Evolutionary conservation across 306 rosid species (phyloP).

Genomic region (Cucurbita pepo): DNA sequence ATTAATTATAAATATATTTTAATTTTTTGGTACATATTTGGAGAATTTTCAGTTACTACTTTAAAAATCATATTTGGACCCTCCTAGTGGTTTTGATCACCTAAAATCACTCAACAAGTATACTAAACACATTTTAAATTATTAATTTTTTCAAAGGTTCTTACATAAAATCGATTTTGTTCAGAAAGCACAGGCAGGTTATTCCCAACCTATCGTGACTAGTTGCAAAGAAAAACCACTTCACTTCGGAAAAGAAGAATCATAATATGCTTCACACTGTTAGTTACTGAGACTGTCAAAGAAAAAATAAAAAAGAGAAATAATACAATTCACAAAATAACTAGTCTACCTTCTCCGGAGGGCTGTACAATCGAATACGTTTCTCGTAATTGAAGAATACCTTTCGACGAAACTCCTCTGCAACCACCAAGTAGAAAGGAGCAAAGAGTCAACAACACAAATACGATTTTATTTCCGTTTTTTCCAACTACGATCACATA

Average conservation of each 20-base stretch:
- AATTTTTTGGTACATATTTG: too few species aligned
- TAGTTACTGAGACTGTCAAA: neutral
- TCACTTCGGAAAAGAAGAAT: neutral
- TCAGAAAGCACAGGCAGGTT: too few species aligned
- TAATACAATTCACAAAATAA: neutral
- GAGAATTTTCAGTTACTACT: too few species aligned
- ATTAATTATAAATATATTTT: too few species aligned
- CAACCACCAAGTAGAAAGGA: conserved; percentile 1
- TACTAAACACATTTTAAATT: too few species aligned
- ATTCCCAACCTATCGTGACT: too few species aligned
- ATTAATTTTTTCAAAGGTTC: too few species aligned
- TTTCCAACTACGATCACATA: neutral
- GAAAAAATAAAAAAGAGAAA: neutral
- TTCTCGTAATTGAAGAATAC: conserved; percentile 87
- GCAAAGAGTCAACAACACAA: neutral
- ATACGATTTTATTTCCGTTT: neutral
- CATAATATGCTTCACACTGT: neutral
- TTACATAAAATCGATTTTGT: too few species aligned
- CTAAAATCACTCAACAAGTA: too few species aligned
- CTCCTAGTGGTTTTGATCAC: too few species aligned
- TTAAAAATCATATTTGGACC: too few species aligned
- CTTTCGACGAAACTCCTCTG: conserved; percentile 75
- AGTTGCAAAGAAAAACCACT: neutral
- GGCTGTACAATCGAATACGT: conserved; percentile 65
- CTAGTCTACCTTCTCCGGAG: conserved; percentile 68